Evolutionary conservation across 78 protist genomes (phyloP), one percentile per base, ranked within the genome.

Genomic region (Mastigamoeba balamuthi): DNA sequence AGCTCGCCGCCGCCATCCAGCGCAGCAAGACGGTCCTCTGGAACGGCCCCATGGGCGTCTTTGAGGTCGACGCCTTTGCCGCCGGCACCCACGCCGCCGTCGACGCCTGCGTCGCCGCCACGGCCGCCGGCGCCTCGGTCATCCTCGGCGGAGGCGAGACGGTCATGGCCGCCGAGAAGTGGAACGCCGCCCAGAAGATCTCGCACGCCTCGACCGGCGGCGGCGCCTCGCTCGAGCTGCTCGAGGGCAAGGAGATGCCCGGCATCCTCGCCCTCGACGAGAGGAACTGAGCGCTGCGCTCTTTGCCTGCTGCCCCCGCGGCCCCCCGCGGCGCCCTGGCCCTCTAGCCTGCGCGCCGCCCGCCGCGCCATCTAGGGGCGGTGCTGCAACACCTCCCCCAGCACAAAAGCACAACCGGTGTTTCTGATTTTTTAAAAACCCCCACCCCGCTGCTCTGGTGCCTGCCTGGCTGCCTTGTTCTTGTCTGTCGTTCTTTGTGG

Each of bases 121-220:
- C 98, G 1, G 63, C 2, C 0, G 40, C 43, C 25, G 99, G 99
- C 36, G 78, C 92, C 63, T 73, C 72, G 53, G 75, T 96, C 72
- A 88, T 97, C 76, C 89, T 97, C 75, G 98, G 91, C 48, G 99
- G 99, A 38, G 99, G 99, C 5, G 99, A 98, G 91, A 88, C 99
- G 2, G 99, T 94, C 27, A 91, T 99, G 0, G 86, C 93, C 72
- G 93, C 89, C 6, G 86, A 78, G 78, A 82, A 86, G 78, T 83
- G 76, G 27, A 90, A 88, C 39, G 70, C 90, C 23, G 92, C 72
- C 36, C 93, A 92, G 70, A 80, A 92, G 80, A 89, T 69, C 17
- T 69, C 76, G 5, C 98, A 93, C 79, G 92, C 94, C 28, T 71
- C 88, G 35, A 97, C 99, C 40, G 99, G 99, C 10, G 99, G 99